phyloP scores from a whole-genome alignment of 495 filamentous ascomycete species.

The Collariella sp. region DNA sequence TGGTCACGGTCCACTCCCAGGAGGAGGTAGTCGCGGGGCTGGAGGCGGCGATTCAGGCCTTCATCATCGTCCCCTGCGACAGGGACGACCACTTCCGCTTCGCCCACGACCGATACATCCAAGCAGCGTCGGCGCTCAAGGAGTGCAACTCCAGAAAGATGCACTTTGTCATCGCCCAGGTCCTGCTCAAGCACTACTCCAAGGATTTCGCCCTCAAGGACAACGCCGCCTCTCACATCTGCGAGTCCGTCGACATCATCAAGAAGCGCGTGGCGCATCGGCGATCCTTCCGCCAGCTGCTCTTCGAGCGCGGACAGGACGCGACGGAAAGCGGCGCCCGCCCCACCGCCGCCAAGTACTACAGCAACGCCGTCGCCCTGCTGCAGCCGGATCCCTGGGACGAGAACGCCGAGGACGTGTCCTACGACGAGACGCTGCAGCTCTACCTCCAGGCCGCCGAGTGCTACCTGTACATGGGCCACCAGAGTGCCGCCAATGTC shows the following conservation, averaged over 20 bases:
- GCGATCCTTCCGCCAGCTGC: constrained; percentile 57
- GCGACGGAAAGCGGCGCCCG: constrained; percentile 73
- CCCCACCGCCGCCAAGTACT: constrained; percentile 70
- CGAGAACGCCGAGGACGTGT: constrained; percentile 58
- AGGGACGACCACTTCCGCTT: constrained; percentile 72
- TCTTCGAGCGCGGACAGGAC: constrained; percentile 66
- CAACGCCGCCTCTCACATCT: constrained; percentile 66
- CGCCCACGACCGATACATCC: constrained; percentile 73
- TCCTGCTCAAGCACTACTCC: constrained; percentile 60
- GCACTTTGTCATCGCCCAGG: constrained; percentile 80
- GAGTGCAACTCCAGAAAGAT: constrained; percentile 66
- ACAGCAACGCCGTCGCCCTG: constrained; percentile 61
- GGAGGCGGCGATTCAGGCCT: constrained; percentile 68
- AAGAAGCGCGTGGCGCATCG: constrained; percentile 50
- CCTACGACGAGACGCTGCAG: constrained; percentile 75
- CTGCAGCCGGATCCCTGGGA: constrained; percentile 74
- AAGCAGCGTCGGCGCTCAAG: constrained; percentile 59
- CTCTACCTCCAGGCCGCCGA: constrained; percentile 71
- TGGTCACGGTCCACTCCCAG: background rate
- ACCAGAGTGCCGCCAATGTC: constrained; percentile 52
- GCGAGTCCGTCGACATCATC: constrained; percentile 63
- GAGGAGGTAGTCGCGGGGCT: constrained; percentile 55
- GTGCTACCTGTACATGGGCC: constrained; percentile 66
- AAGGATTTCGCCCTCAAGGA: constrained; percentile 51
- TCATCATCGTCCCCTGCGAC: constrained; percentile 63